Evolutionary conservation across 768 basidiomycete species (phyloP).

Genomic region (Macrolepiota fuliginosa): DNA sequence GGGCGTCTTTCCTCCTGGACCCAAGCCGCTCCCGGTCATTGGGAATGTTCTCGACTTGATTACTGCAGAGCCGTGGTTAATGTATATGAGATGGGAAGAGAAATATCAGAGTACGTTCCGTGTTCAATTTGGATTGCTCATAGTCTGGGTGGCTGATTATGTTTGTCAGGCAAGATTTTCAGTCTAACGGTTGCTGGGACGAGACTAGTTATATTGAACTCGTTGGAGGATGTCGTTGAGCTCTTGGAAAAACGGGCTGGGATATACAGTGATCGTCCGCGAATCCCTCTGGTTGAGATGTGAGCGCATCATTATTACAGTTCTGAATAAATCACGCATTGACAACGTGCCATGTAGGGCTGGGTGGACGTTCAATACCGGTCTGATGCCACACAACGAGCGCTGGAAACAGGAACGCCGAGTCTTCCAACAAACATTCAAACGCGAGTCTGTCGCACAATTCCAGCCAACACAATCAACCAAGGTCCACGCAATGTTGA

Average conservation of each 20-base stretch:
- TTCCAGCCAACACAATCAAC: not conserved
- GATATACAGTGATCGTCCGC: constrained; percentile 1
- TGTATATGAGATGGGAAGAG: constrained; percentile 1
- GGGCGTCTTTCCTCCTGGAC: not conserved
- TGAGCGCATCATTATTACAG: not conserved
- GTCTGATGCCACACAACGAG: constrained; percentile 4
- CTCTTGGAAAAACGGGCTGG: constrained; percentile 5
- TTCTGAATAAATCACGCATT: not conserved
- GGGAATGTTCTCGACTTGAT: constrained; percentile 2
- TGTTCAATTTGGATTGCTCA: not conserved
- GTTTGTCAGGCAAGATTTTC: constrained; percentile 2
- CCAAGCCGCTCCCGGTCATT: not conserved
- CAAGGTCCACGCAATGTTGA: constrained; percentile 5
- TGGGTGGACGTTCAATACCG: constrained; percentile 10
- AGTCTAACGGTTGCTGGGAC: not conserved
- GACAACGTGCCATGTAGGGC: not conserved
- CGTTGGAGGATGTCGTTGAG: constrained; percentile 3
- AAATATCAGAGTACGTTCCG: not conserved
- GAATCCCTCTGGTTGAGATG: constrained; percentile 1
- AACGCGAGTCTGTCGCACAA: not conserved
- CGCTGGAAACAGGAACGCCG: not conserved
- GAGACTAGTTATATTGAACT: not conserved
- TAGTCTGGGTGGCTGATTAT: not conserved
- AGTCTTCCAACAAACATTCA: constrained; percentile 6
- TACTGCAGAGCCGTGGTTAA: not conserved